Percentiles rank a stretch among this genome's conserved stretches.
These are phyloP conservation scores for Sphaerosporella brunnea DNA, from an alignment of 495 filamentous ascomycete species.

Conservation along the genomic window DNA sequence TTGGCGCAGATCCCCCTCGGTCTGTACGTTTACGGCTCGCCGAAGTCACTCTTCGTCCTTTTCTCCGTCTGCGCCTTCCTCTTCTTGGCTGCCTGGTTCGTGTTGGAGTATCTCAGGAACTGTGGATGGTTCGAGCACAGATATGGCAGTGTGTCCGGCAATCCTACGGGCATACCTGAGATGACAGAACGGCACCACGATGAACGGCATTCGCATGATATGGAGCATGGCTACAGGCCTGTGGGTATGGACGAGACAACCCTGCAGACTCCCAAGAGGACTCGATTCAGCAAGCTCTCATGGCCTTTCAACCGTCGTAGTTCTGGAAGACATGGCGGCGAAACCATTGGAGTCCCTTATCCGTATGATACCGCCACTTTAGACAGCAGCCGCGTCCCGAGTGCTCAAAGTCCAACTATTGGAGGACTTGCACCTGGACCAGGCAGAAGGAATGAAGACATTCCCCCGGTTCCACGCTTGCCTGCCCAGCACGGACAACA, in stretches of 20 bases:
- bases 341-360: slow-evolving; percentile 1
- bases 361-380: slow-evolving; percentile 1
- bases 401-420: slow-evolving; percentile 17
- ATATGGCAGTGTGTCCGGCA: not conserved
- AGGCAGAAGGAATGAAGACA: slow-evolving; percentile 14
- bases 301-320: slow-evolving; percentile 1
- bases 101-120: slow-evolving; percentile 18
- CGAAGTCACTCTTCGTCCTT: slow-evolving; percentile 64
- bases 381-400: slow-evolving; percentile 23
- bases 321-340: not conserved
- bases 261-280: slow-evolving; percentile 2
- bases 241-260: not conserved
- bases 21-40: slow-evolving; percentile 81
- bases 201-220: not conserved
- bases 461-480: slow-evolving; percentile 19
- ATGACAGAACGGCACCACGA: slow-evolving; percentile 1
- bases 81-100: slow-evolving; percentile 21
- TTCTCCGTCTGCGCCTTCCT: slow-evolving; percentile 44
- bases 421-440: slow-evolving; percentile 20
- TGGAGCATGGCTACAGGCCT: slow-evolving; percentile 1
- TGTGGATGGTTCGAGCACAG: slow-evolving; percentile 18
- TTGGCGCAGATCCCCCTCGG: slow-evolving; percentile 79
- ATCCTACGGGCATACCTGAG: not conserved
- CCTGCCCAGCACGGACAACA: slow-evolving; percentile 11
- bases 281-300: slow-evolving; percentile 5